A percentile compares a stretch with the other conserved stretches of the same genome.
Evolutionary conservation across 2,329 filamentous ascomycete genomes (phyloP).

Genomic region (Hypoxylon sp.): DNA sequence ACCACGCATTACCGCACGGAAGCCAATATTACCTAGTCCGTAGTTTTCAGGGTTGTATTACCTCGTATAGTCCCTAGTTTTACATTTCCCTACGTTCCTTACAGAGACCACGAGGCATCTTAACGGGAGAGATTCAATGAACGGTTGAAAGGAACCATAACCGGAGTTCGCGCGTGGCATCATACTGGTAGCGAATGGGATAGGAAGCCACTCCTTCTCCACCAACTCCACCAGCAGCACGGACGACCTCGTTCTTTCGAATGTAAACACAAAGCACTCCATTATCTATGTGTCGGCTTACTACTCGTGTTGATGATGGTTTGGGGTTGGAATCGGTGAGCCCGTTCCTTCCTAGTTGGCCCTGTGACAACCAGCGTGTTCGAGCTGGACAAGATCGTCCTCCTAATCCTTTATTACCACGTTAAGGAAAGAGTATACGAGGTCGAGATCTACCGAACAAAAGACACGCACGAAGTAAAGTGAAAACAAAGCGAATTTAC

Average conservation of each 20-base stretch:
- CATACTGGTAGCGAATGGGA: conserved; percentile 1
- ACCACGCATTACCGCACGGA: not conserved
- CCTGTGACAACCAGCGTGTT: not conserved
- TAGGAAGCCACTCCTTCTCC: not conserved
- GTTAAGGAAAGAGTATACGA: not conserved
- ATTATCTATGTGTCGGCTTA: not conserved
- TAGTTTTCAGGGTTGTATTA: not conserved
- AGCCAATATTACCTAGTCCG: not conserved
- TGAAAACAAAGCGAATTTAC: not conserved
- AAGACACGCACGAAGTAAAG: not conserved
- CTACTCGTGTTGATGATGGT: not conserved
- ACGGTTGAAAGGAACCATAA: not conserved
- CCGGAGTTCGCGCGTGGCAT: not conserved
- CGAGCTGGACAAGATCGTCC: not conserved
- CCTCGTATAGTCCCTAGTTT: not conserved
- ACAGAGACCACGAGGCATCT: not conserved
- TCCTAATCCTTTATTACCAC: not conserved
- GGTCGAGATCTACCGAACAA: not conserved
- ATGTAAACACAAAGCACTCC: not conserved
- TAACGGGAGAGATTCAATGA: not conserved
- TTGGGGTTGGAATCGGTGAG: not conserved
- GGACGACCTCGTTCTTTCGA: not conserved
- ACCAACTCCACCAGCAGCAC: not conserved
- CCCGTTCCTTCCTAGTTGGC: not conserved
- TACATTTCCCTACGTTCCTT: not conserved